Conservation (phyloP, 176 grass and related monocot genomes). For the Eleusine indica region DNA sequence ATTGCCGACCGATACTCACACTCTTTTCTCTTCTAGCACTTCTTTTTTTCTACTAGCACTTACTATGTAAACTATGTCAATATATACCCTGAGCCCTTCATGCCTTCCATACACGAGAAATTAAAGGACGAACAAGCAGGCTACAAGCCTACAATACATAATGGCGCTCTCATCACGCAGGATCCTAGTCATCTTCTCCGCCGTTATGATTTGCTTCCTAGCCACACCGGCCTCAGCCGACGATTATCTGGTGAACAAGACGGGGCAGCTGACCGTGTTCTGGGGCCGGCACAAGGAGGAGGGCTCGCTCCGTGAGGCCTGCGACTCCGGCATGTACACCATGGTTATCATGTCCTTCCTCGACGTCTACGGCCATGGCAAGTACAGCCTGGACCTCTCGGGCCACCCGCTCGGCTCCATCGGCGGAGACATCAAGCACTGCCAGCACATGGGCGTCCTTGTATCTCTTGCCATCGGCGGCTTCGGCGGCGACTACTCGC, state of each 20-base stretch:
- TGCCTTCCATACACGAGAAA: no score
- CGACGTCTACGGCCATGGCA: conserved; percentile 19
- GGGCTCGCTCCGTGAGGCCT: conserved; percentile 10
- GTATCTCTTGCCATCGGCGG: conserved; percentile 23
- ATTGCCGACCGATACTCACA: no score
- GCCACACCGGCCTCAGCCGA: background rate
- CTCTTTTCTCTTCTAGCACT: no score
- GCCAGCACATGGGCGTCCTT: background rate
- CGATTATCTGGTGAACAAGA: background rate
- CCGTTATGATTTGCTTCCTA: background rate
- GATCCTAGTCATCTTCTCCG: no score
- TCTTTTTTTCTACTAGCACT: no score
- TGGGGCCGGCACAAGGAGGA: conserved; percentile 37
- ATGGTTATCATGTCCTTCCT: conserved; percentile 33
- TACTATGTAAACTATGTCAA: no score
- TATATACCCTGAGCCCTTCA: no score
- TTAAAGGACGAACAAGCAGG: no score
- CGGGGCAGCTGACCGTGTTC: conserved; percentile 38
- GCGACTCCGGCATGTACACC: conserved; percentile 28
- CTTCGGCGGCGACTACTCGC: conserved; percentile 22
- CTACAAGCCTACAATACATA: no score
- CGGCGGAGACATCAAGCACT: conserved; percentile 41
- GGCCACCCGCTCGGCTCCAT: conserved; percentile 10
- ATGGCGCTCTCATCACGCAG: no score
- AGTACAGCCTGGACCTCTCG: conserved; percentile 2